These are phyloP conservation scores for Lyophyllum semitale DNA, from an alignment of 768 basidiomycete genomes.

Conservation along the genomic window DNA sequence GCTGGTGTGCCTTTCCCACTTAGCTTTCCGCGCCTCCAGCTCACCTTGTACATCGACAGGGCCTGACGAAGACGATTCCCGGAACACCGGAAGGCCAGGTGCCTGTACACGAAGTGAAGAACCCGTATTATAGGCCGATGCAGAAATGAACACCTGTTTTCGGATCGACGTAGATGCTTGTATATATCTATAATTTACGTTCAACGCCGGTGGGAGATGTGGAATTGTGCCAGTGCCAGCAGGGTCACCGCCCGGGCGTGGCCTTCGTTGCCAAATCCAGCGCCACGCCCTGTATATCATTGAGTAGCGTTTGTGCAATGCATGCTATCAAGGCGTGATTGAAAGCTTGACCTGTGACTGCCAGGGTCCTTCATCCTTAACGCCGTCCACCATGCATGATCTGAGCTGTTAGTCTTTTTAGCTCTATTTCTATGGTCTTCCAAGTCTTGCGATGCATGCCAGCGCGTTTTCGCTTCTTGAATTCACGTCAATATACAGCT, in stretches of 20 bases:
- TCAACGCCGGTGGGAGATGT: too few relatives aligned
- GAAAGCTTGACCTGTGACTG: background rate
- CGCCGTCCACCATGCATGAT: background rate
- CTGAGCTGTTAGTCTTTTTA: background rate
- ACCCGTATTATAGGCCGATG: constrained; percentile 77
- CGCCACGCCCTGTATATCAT: background rate
- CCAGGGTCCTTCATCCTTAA: background rate
- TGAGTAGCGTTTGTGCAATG: background rate
- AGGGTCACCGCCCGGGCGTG: background rate
- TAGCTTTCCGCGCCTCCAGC: background rate
- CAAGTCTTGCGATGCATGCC: constrained; percentile 12
- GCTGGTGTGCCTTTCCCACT: constrained; percentile 58
- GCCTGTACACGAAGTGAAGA: constrained; percentile 87
- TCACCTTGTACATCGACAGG: constrained; percentile 48
- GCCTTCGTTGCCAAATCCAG: background rate
- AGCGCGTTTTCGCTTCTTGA: constrained; percentile 8
- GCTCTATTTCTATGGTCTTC: constrained; percentile 12
- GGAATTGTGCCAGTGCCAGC: background rate
- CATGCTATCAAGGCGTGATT: background rate
- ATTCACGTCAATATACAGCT: constrained; percentile 13
- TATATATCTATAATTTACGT: constrained; percentile 11
- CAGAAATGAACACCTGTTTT: constrained; percentile 62
- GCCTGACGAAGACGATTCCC: constrained; percentile 88
- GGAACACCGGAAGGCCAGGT: constrained; percentile 80
- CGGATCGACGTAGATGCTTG: constrained; percentile 17